phyloP scores from a whole-genome alignment of 148 eudicot genomes.

The Cornus florida region DNA sequence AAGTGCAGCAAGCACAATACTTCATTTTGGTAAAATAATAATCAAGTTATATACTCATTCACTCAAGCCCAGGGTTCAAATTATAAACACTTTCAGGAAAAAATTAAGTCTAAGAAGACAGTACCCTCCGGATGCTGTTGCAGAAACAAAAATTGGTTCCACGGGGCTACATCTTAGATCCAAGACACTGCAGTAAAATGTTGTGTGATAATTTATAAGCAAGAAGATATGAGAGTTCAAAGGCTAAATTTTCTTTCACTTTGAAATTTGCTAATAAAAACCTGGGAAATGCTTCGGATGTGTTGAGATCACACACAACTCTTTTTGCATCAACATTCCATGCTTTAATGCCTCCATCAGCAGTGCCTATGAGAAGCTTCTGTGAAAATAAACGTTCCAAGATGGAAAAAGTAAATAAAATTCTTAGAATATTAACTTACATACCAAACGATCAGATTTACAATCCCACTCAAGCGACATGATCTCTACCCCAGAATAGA shows the following conservation, averaged over 20 bases:
- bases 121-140: conserved; percentile 93
- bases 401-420: not conserved
- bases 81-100: not conserved
- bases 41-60: not conserved
- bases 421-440: conserved; percentile 8
- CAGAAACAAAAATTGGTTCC: conserved; percentile 96
- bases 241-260: not conserved
- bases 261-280: conserved; percentile 21
- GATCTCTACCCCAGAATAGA: conserved; percentile 95
- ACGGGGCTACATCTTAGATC: conserved; percentile 97
- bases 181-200: conserved; percentile 60
- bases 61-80: not conserved
- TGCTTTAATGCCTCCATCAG: conserved; percentile 96
- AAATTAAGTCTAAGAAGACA: not conserved
- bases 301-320: conserved; percentile 94
- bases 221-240: conserved; percentile 8
- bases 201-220: conserved; percentile 22
- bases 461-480: conserved; percentile 98
- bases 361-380: conserved; percentile 98
- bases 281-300: conserved; percentile 75
- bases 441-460: conserved; percentile 95
- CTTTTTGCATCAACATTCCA: conserved; percentile 99
- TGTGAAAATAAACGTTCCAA: conserved; percentile 35
- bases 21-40: not conserved
- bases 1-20: not conserved